These are phyloP conservation scores for Chlamydomonas applanata DNA, from an alignment of 139 green algal species.

Conservation along the genomic window DNA sequence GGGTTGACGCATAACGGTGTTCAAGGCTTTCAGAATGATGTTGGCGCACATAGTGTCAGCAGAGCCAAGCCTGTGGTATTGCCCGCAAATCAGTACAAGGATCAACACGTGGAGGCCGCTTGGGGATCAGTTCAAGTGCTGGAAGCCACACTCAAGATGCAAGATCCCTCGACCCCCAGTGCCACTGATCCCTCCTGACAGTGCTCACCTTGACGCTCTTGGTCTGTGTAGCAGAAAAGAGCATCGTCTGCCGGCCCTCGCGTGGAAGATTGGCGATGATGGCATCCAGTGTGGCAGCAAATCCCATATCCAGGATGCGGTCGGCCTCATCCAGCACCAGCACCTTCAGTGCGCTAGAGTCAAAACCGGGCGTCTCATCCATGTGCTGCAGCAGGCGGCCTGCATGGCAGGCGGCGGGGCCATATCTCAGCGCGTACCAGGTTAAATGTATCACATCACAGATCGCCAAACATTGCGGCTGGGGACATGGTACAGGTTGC, in stretches of 20 bases:
- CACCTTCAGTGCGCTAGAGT: constrained; percentile 72
- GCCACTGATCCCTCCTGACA: constrained; percentile 6
- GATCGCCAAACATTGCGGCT: too few relatives aligned
- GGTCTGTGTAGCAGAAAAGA: constrained; percentile 86
- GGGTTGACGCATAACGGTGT: too few relatives aligned
- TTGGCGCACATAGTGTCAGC: too few relatives aligned
- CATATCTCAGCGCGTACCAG: neutral
- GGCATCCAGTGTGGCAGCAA: constrained; percentile 85
- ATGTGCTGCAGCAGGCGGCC: constrained; percentile 98
- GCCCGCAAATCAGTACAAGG: too few relatives aligned
- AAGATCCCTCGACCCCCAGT: neutral
- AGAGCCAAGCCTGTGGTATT: too few relatives aligned
- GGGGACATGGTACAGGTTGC: too few relatives aligned
- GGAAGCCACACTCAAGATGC: constrained; percentile 19
- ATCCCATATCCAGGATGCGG: constrained; percentile 96
- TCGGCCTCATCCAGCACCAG: constrained; percentile 98
- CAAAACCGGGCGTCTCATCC: constrained; percentile 97
- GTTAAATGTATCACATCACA: neutral
- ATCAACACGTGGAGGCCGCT: too few relatives aligned
- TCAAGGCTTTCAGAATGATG: too few relatives aligned
- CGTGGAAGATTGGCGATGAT: constrained; percentile 91
- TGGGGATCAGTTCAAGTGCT: too few relatives aligned
- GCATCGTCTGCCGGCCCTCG: constrained; percentile 80
- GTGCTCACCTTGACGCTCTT: constrained; percentile 69
- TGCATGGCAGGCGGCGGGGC: constrained; percentile 11